Evolutionary conservation across 495 filamentous ascomycete species (phyloP), one percentile per base, ranked within the genome.

Genomic region (Xylaria flabelliformis): DNA sequence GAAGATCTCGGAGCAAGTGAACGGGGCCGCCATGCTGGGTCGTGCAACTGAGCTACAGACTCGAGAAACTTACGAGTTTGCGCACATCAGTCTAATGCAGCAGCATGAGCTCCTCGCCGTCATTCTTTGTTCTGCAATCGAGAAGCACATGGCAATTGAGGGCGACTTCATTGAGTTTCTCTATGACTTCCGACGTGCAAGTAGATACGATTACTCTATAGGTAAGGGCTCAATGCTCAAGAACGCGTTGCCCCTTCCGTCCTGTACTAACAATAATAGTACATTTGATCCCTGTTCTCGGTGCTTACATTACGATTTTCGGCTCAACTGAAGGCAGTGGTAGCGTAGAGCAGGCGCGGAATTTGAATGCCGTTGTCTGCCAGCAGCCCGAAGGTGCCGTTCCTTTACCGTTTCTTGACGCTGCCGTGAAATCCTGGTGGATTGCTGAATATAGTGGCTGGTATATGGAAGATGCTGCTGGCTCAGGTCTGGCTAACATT

Each of bases 61-160:
- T 36, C 85, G 87, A 69, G 94, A 97, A 75, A 89, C 89, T 5
- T 85, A 94, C 42, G 90, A 92, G 69, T 88, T 91, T 74, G 90
- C 97, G 75, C 88, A 91, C 44, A 76, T 82, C 29, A 94, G 91
- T 74, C 85, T 98, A 39, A 87, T 88, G 19, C 88, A 92, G 76
- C 95, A 98, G 80, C 97, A 98, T 78, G 95, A 98, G 79, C 88
- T 90, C 9, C 86, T 99, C n/a, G 89, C 90, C 1, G 87, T 91
- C 10, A 91, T 95, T 59, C 77, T 95, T 26, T 90, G 88, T 71
- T 88, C 92, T 75, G 85, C 97, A 12, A 87, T 96, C 67, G 94
- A 95, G 76, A 90, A 88, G 58, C 88, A 89, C 61, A 89, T 90
- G 68, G 90, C 91, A 1, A 85, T 82, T 51, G 76, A 88, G n/a